Conservation (phyloP, 257 asterid genomes). For the Orobanche coerulescens region DNA sequence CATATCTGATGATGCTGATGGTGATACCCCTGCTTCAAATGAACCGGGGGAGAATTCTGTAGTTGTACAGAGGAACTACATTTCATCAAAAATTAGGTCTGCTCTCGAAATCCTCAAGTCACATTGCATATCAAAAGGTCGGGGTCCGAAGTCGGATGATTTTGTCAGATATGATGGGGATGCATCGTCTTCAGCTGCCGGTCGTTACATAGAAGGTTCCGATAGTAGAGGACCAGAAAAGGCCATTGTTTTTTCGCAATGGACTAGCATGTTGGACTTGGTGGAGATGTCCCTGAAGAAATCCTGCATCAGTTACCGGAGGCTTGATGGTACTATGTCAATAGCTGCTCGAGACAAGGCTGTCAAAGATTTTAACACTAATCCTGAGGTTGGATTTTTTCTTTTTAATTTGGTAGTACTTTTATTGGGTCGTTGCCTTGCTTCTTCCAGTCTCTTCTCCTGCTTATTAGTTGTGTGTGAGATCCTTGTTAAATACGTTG, state of each 20-base stretch:
- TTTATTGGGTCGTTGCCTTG: too few species aligned
- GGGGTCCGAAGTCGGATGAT: constrained; percentile 27
- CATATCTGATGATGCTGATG: constrained; percentile 40
- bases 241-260: constrained; percentile 94
- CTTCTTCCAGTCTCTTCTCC: not conserved
- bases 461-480: not conserved
- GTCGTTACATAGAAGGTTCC: constrained; percentile 22
- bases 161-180: constrained; percentile 28
- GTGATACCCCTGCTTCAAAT: constrained; percentile 33
- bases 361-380: constrained; percentile 83
- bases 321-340: constrained; percentile 98
- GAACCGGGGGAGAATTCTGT: constrained; percentile 38
- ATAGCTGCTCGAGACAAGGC: constrained; percentile 89
- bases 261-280: constrained; percentile 96
- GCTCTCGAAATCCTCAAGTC: constrained; percentile 58
- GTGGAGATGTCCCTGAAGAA: constrained; percentile 63
- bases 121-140: constrained; percentile 35
- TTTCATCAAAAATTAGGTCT: constrained; percentile 74
- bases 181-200: constrained; percentile 33
- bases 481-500: not conserved
- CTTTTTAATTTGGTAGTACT: constrained; percentile 14
- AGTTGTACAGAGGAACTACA: constrained; percentile 42
- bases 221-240: constrained; percentile 47
- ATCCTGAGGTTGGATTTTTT: constrained; percentile 62
- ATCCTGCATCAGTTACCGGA: constrained; percentile 45